These are phyloP conservation scores for Saxispiralis lemnorum DNA, from an alignment of 495 filamentous ascomycete species.

Conservation along the genomic window DNA sequence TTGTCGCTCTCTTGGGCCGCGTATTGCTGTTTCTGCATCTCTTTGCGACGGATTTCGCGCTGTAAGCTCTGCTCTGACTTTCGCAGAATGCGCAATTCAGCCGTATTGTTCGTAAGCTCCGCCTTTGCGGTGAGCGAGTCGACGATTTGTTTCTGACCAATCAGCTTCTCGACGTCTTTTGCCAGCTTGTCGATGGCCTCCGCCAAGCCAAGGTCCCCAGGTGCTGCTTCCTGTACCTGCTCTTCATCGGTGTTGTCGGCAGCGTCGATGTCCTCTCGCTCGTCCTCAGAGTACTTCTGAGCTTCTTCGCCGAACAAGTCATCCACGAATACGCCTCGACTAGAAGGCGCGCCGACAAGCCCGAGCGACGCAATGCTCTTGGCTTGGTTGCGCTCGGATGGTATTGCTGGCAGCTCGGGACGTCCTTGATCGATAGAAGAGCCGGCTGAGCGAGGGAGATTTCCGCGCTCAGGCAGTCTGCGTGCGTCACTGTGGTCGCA, in stretches of 20 bases:
- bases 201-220: slow-evolving; percentile 81
- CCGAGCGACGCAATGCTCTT: slow-evolving; percentile 72
- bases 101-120: slow-evolving; percentile 88
- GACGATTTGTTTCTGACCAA: slow-evolving; percentile 74
- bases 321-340: slow-evolving; percentile 76
- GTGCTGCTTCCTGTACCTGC: slow-evolving; percentile 83
- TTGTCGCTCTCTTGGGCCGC: slow-evolving; percentile 96
- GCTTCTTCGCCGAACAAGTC: slow-evolving; percentile 89
- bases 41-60: slow-evolving; percentile 80
- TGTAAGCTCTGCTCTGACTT: slow-evolving; percentile 90
- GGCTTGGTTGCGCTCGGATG: slow-evolving; percentile 43
- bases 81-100: slow-evolving; percentile 76
- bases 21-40: slow-evolving; percentile 91
- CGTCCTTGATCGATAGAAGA: background rate
- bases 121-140: slow-evolving; percentile 86
- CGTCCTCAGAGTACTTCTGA: slow-evolving; percentile 69
- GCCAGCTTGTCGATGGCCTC: slow-evolving; percentile 78
- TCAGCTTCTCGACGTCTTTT: slow-evolving; percentile 74
- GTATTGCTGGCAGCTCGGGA: slow-evolving; percentile 7
- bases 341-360: slow-evolving; percentile 60
- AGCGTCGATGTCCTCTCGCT: slow-evolving; percentile 53
- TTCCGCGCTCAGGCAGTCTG: slow-evolving; percentile 36
- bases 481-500: slow-evolving; percentile 27
- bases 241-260: slow-evolving; percentile 38
- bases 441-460: slow-evolving; percentile 10